A percentile compares a stretch with the other conserved stretches of the same genome.
These are phyloP conservation scores for Zygnema circumcarinatum DNA, from an alignment of 139 green algal genomes.

Conservation along the genomic window DNA sequence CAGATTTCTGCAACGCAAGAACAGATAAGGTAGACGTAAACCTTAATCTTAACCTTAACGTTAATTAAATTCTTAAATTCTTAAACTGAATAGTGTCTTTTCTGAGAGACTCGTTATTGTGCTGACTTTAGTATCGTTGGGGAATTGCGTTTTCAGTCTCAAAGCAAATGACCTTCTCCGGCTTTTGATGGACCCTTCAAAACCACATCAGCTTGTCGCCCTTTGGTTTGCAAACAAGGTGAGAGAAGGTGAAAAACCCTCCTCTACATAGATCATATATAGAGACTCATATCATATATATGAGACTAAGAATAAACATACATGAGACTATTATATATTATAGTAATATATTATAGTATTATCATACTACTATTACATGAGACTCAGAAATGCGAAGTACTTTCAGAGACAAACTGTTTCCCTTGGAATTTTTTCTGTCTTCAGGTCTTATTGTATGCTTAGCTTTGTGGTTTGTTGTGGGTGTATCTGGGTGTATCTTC, in stretches of 20 bases:
- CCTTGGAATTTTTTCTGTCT: too few species aligned
- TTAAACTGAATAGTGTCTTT: neutral
- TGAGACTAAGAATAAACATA: too few species aligned
- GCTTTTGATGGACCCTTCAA: slow-evolving; percentile 18
- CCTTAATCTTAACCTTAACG: neutral
- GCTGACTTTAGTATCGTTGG: neutral
- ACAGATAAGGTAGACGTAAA: slow-evolving; percentile 40
- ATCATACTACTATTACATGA: too few species aligned
- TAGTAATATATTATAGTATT: too few species aligned
- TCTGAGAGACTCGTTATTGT: neutral
- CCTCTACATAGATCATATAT: neutral
- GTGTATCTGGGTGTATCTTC: too few species aligned
- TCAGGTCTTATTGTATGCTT: too few species aligned
- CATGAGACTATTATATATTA: too few species aligned
- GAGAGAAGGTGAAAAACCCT: neutral
- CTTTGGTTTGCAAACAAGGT: slow-evolving; percentile 30
- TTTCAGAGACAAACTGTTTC: too few species aligned
- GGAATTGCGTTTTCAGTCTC: neutral
- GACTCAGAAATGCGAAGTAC: too few species aligned
- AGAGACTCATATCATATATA: neutral
- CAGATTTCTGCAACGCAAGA: slow-evolving; percentile 64
- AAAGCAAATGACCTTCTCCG: slow-evolving; percentile 18
- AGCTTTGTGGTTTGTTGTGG: too few species aligned
- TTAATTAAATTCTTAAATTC: too few species aligned
- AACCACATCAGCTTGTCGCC: slow-evolving; percentile 18